These are phyloP conservation scores for Diaporthe ampelina DNA, from an alignment of 2,329 filamentous ascomycete species.

Conservation along the genomic window DNA sequence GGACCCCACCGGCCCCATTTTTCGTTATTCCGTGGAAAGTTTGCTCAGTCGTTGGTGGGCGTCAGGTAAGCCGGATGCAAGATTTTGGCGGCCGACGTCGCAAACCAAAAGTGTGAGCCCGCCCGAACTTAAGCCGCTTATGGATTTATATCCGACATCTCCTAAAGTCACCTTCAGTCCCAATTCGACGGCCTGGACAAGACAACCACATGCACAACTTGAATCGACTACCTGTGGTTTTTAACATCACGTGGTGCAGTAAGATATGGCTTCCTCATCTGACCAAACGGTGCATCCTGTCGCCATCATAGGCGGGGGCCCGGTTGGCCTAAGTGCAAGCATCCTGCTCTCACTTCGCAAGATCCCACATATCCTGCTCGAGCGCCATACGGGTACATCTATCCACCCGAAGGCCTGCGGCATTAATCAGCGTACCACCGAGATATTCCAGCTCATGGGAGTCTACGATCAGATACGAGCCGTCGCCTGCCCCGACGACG, in stretches of 20 bases:
- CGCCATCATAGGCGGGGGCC: constrained; percentile 37
- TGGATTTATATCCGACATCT: too few species aligned
- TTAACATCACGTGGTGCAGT: background rate
- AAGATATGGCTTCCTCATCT: background rate
- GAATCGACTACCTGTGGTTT: background rate
- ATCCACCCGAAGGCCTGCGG: constrained; percentile 41
- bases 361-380: constrained; percentile 41
- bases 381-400: constrained; percentile 41
- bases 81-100: too few species aligned
- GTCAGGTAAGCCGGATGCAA: too few species aligned
- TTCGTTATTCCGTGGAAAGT: too few species aligned
- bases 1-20: too few species aligned
- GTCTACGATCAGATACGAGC: constrained; percentile 19
- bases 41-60: too few species aligned
- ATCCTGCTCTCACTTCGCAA: constrained; percentile 41
- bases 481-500: constrained; percentile 28
- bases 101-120: too few species aligned
- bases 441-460: constrained; percentile 33
- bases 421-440: constrained; percentile 34
- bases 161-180: background rate
- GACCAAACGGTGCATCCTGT: constrained; percentile 12
- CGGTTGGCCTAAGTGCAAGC: constrained; percentile 40
- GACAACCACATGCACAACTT: background rate
- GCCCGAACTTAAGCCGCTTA: too few species aligned
- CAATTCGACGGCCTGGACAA: too few species aligned